Evolutionary conservation across 345 rosid genomes (phyloP).

Genomic region (Rhodomyrtus tomentosa): DNA sequence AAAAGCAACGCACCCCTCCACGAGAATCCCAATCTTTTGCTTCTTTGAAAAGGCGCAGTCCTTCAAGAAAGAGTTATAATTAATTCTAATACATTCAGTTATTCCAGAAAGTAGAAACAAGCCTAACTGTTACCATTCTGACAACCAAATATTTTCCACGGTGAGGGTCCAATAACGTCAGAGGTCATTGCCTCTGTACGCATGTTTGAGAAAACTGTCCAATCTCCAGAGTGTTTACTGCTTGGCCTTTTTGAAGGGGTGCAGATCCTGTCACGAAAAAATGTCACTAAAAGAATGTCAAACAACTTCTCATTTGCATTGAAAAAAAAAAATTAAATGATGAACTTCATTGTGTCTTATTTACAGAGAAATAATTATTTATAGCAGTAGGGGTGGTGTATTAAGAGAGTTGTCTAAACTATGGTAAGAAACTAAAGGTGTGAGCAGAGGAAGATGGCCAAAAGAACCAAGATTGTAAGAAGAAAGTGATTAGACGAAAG

Average conservation of each 20-base stretch:
- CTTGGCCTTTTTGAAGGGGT: conserved; percentile 28
- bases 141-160: conserved; percentile 95
- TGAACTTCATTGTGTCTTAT: background rate
- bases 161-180: conserved; percentile 85
- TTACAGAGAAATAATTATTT: background rate
- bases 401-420: background rate
- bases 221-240: conserved; percentile 36
- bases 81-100: background rate
- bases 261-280: conserved; percentile 1
- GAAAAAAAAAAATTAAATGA: background rate
- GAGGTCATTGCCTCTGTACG: conserved; percentile 42
- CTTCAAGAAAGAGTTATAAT: conserved; percentile 20
- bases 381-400: background rate
- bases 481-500: background rate
- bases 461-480: background rate
- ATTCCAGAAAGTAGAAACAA: background rate
- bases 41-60: conserved; percentile 88
- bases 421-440: background rate
- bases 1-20: conserved; percentile 33
- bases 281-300: background rate
- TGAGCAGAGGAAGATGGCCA: background rate
- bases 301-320: background rate
- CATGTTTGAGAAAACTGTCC: conserved; percentile 33
- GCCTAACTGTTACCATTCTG: conserved; percentile 49
- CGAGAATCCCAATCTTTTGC: conserved; percentile 63